Base-by-base conservation (phyloP, 208 protist genomes). In the Leishmania amazonensis region DNA sequence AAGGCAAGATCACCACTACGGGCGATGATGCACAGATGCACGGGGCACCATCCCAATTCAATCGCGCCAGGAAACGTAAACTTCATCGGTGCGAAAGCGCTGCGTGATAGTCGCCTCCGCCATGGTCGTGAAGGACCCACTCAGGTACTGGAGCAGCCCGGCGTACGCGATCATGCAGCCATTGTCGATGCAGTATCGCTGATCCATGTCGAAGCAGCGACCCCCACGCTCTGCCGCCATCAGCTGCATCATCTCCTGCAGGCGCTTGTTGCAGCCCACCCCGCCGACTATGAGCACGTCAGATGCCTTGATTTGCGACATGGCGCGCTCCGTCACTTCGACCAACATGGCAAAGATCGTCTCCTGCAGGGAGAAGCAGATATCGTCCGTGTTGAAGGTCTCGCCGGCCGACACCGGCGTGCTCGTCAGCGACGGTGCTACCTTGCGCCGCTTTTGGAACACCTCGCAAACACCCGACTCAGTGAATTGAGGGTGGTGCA, bases 81-180 rank as follows among this genome's bases (percentile, higher is more conserved):
- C 98, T 76, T 99, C 93, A 85, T 99, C 99, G 0, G 99, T 99
- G 83, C 99, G 92, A 83, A 98, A 98, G 38, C 95, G 87, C 80
- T 98, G 95, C 1, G 94, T 97, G 51, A 98, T 88, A 19, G 89
- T 93, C 42, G 90, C 86, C 60, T 97, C 91, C 45, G 80, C 71
- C 47, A 98, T 81, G 17, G 94, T 87, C 0, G 92, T 95, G 72
- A 97, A 88, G 86, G 84, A 88, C 89, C 98, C 83, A 38, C 93
- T 95, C 72, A 87, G 42, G 75, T 93, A 98, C 85, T 99, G 88
- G 40, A 99, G 85, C 42, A 99, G 77, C 4, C 99, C 99, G 5
- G 99, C 97, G 80, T 99, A 99, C 5, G 99, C 99, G 84, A 99
- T 99, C 99, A 99, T 99, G 70, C 99, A 99, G 3, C 99, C 99